A percentile compares a stretch with the other conserved stretches of the same genome.
Conservation (phyloP, 2,329 filamentous ascomycete genomes). For the Fusarium sp. region DNA sequence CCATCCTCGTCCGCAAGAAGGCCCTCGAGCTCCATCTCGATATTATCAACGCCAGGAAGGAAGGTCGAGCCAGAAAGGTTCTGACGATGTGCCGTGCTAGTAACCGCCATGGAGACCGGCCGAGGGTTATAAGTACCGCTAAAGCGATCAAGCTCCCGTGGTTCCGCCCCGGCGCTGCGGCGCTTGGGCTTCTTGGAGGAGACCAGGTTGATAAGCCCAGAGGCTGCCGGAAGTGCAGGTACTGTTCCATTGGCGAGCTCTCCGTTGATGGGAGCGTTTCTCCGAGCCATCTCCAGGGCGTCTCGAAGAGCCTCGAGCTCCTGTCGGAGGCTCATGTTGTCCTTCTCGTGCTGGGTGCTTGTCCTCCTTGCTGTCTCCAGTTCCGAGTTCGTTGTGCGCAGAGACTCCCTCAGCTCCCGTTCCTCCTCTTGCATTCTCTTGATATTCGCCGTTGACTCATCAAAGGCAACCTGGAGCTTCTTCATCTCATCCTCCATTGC, state of each 20-base stretch:
- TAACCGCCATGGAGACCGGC: constrained; percentile 94
- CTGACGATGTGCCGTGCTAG: constrained; percentile 74
- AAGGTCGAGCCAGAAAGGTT: constrained; percentile 81
- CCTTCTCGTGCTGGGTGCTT: constrained; percentile 81
- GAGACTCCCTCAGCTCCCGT: constrained; percentile 83
- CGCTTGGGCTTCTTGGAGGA: constrained; percentile 97
- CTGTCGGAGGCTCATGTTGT: constrained; percentile 87
- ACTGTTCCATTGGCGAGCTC: constrained; percentile 56
- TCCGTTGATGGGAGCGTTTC: constrained; percentile 80
- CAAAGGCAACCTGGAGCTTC: constrained; percentile 87
- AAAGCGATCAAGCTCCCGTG: constrained; percentile 87
- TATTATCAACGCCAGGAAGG: constrained; percentile 84
- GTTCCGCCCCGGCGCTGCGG: constrained; percentile 89
- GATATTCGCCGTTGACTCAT: constrained; percentile 90
- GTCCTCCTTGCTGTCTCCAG: constrained; percentile 82
- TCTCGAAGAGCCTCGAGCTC: constrained; percentile 92
- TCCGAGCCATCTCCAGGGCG: constrained; percentile 88
- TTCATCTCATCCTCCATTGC: constrained; percentile 97
- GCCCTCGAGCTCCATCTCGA: constrained; percentile 94
- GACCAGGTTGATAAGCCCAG: constrained; percentile 94
- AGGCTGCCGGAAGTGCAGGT: constrained; percentile 65
- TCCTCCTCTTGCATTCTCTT: constrained; percentile 97
- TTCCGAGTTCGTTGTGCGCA: constrained; percentile 83
- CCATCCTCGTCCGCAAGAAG: constrained; percentile 95
- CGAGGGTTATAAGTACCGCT: constrained; percentile 93